Base-by-base conservation (phyloP, 2,329 filamentous ascomycete genomes). In the Rhynchosporium graminicola region DNA sequence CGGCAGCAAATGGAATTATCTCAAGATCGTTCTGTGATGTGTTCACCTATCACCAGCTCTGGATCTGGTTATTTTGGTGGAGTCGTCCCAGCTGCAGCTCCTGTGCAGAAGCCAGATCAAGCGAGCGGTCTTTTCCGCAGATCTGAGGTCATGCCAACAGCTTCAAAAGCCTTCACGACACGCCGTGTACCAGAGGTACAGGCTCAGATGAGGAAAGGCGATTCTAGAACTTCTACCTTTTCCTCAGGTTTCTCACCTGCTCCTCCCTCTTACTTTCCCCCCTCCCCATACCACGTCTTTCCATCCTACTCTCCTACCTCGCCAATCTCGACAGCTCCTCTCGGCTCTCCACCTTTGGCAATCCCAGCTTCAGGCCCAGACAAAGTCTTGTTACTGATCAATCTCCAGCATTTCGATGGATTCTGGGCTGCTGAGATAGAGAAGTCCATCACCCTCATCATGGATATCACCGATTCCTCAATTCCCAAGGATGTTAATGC, bases 371-470 rank as follows among this genome's bases (percentile, higher is more conserved):
- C 52, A 20, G 33, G 57, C 8, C 1, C 51, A 26, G 69, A 74
- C 29, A 68, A 70, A 13, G 72, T 84, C 42, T 72, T 79, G 12
- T 67, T 66, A 0, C 69, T 89, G 2, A 83, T 88, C 4, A 68
- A 68, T 0, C 74, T 85, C 3, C 87, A 90, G 71, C 74, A 74
- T 0, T 87, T 86, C 64, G 75, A 80, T 1, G 86, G 86, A 0
- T 77, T 71, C 15, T 88, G 85, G 84, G 1, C 48, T 0, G 29
- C 60, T 1, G 59, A 69, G 1, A 28, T 13, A 9, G 15, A 55
- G 5, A 50, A 33, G n/a, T 31, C 65, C 0, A 57, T 65, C 36
- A 55, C 33, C 2, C 56, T 55, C 3, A 69, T 65, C 63, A 65
- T 46, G 63, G 69, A 13, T 13, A 50, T 61, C 31, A 13, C 67